Evolutionary conservation across 768 basidiomycete genomes (phyloP), one percentile per base, ranked within the genome.

Genomic region (Chalciporus piperatus): DNA sequence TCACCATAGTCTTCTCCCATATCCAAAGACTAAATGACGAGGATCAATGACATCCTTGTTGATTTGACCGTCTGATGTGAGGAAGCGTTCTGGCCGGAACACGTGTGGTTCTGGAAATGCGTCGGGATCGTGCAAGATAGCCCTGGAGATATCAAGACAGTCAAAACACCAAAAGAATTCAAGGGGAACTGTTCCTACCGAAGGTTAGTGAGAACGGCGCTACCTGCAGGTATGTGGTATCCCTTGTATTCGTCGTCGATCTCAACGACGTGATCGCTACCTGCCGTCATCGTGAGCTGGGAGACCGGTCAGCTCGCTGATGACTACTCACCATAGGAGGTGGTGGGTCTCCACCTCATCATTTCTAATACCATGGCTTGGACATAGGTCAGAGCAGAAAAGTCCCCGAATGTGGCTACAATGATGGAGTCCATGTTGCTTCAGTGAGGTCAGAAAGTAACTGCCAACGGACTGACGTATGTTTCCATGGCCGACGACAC

Each of bases 71-170:
- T 50, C 48, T 37, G 41, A 12, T 14, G 41, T 50, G 41, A 50
- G 41, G 23, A 44, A 84, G n/a, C 82, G 68, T 55, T 77, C 73
- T 6, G 81, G 81, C 35, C 77, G 65, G 60, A 84, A 83, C n/a
- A 44, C 54, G 47, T 84, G 78, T 1, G 82, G 80, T 41, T 83
- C 73, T 0, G 76, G 75, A 65, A 80, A 83, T 13, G 73, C 66
- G 10, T 58, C 64, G 0, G 82, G 81, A 54, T 83, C 81, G 20
- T 79, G 74, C 3, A 75, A 75, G n/a, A 82, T 73, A 1, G 77
- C 59, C 61, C 57, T 66, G 22, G 5, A 33, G 28, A 32, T 19
- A 33, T 32, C 12, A 1, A 32, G 10, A 32, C 4, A 42, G 12
- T 49, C 41, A 43, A 30, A 32, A 13, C 13, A 32, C 11, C 22